Conservation (phyloP, 2,329 filamentous ascomycete genomes). For the Canariomyces notabilis region DNA sequence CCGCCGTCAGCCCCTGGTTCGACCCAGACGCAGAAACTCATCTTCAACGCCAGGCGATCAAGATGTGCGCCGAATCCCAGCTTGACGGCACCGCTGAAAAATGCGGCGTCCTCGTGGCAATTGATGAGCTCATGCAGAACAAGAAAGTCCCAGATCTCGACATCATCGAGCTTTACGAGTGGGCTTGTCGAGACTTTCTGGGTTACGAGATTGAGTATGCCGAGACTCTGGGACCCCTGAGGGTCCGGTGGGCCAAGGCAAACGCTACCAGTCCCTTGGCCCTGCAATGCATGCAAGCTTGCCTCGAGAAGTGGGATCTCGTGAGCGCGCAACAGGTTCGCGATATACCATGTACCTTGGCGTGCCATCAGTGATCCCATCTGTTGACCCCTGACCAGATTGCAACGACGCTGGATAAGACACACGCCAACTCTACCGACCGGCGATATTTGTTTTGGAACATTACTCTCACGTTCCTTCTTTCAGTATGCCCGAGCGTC, state of each 20-base stretch:
- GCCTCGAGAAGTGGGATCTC: conserved; percentile 51
- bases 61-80: conserved; percentile 47
- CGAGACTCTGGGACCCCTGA: conserved; percentile 45
- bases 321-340: conserved; percentile 52
- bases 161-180: conserved; percentile 50
- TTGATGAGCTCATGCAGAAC: conserved; percentile 44
- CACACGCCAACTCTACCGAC: conserved; percentile 43
- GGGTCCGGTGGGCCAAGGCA: conserved; percentile 48
- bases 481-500: conserved; percentile 41
- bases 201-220: conserved; percentile 38
- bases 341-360: background rate
- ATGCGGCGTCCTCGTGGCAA: conserved; percentile 38
- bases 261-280: conserved; percentile 41
- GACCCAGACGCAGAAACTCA: background rate
- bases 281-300: conserved; percentile 46
- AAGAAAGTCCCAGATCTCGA: conserved; percentile 45
- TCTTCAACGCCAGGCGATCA: conserved; percentile 36
- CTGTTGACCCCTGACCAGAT: conserved; percentile 37
- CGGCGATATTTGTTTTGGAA: conserved; percentile 50
- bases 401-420: conserved; percentile 48
- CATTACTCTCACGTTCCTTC: conserved; percentile 48
- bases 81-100: conserved; percentile 46
- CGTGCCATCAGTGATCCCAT: background rate
- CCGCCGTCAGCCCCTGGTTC: background rate
- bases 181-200: conserved; percentile 40